These are phyloP conservation scores for Talaromyces sp. DNA, from an alignment of 2,329 filamentous ascomycete genomes.

Conservation along the genomic window DNA sequence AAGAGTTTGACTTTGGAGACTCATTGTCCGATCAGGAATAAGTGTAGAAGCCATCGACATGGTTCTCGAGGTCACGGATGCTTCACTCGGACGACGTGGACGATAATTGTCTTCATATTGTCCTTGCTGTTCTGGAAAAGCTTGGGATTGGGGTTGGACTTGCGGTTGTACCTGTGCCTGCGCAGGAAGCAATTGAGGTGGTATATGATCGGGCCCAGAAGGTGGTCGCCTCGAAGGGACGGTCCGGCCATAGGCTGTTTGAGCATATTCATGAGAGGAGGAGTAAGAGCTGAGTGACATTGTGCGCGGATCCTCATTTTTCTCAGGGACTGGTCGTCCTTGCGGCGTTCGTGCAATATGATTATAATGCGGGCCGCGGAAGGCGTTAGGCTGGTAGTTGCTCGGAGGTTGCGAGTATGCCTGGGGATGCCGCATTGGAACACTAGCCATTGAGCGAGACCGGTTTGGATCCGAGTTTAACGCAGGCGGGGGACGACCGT, in stretches of 20 bases:
- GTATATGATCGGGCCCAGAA: conserved; percentile 41
- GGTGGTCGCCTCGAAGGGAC: conserved; percentile 73
- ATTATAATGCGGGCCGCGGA: conserved; percentile 73
- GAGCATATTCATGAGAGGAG: conserved; percentile 69
- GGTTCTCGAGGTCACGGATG: conserved; percentile 53
- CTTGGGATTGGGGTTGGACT: neutral
- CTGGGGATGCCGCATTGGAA: conserved; percentile 61
- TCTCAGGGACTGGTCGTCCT: conserved; percentile 84
- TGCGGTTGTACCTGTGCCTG: conserved; percentile 21
- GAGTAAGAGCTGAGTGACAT: conserved; percentile 93
- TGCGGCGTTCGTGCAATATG: conserved; percentile 77
- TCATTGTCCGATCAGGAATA: conserved; percentile 57
- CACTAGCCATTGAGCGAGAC: conserved; percentile 80
- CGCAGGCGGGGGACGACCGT: conserved; percentile 61
- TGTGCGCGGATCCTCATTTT: conserved; percentile 85
- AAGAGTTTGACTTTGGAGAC: conserved; percentile 53
- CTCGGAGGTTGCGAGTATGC: conserved; percentile 61
- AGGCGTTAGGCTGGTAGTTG: conserved; percentile 52
- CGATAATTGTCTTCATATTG: conserved; percentile 45
- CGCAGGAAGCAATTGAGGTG: conserved; percentile 22
- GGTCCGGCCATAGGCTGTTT: conserved; percentile 80
- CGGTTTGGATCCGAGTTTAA: conserved; percentile 82
- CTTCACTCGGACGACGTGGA: conserved; percentile 43
- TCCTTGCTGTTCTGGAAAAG: conserved; percentile 44
- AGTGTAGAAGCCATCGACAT: conserved; percentile 85